Conservation (phyloP, 805 yeast genomes). For the Wickerhamiella cacticola region DNA sequence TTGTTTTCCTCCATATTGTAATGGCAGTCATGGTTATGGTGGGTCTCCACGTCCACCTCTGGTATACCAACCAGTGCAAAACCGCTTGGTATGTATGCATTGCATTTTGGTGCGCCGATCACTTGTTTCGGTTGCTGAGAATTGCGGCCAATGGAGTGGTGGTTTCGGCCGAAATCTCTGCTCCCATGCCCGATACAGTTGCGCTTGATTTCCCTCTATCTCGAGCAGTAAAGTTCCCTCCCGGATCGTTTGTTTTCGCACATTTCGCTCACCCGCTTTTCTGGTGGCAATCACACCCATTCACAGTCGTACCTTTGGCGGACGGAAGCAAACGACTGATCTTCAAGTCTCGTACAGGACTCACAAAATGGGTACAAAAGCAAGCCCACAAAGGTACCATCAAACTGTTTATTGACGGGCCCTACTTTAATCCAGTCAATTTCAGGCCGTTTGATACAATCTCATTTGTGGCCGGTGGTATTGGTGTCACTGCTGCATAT, state of each 20-base stretch:
- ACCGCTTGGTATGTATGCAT: slow-evolving; percentile 42
- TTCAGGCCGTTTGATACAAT: slow-evolving; percentile 41
- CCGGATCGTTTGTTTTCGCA: slow-evolving; percentile 16
- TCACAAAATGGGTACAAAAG: background rate
- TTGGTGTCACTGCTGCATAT: slow-evolving; percentile 55
- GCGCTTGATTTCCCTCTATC: background rate
- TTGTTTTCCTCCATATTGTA: slow-evolving; percentile 44
- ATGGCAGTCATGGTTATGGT: slow-evolving; percentile 43
- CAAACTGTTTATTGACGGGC: slow-evolving; percentile 43
- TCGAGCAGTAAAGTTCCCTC: background rate
- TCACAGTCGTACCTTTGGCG: slow-evolving; percentile 33
- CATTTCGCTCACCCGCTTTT: slow-evolving; percentile 33
- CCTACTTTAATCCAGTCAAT: slow-evolving; percentile 48
- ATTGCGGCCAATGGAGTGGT: slow-evolving; percentile 23
- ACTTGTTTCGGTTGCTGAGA: slow-evolving; percentile 44
- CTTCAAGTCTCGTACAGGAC: slow-evolving; percentile 8
- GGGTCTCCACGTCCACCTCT: slow-evolving; percentile 47
- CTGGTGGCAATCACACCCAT: slow-evolving; percentile 68
- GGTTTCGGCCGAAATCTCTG: background rate
- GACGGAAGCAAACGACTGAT: background rate
- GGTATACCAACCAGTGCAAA: slow-evolving; percentile 34
- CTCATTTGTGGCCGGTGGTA: slow-evolving; percentile 59
- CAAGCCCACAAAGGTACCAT: slow-evolving; percentile 2
- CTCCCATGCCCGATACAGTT: background rate
- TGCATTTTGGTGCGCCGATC: slow-evolving; percentile 57